Base-by-base conservation (phyloP, 352 stramenopile species). In the Globisporangium splendens region DNA sequence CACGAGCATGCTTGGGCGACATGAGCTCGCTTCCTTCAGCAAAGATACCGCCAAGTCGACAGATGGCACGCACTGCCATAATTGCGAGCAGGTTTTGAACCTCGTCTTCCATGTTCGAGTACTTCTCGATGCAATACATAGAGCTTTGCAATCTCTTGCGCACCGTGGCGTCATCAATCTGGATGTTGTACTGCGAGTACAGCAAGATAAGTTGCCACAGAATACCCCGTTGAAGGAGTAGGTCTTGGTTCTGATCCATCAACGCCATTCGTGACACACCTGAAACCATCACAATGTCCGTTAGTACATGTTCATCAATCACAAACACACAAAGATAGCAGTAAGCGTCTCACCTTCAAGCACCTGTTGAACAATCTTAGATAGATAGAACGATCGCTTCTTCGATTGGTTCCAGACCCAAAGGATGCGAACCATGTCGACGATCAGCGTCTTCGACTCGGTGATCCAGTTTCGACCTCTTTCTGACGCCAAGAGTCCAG, bases 31-130 rank as follows among this genome's bases (percentile, higher is more conserved):
- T 88, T 41, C 75, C 69, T 6, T 75, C 62, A 8, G 68, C 22
- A 65, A 89, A 87, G 46, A 87, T 62, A 2, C 85, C 85, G 47
- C 78, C 79, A 18, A 95, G 62, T 8, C 83, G 81, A 56, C 81
- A 91, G 2, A 95, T 54, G 10, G 78, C 73, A 20, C 78, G 72
- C 42, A 91, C 62, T 2, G 79, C 61, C 80, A 91, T 88, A 46
- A 93, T 82, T 17, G 77, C 81, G 7, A 93, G 58, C 21, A 88
- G n/a, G 61, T 95, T 95, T 18, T 88, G 69, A 21, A 83, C 54
- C 46, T 93, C 80, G 18, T 69, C 58, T 28, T 62, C 61, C 33
- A 92, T 68, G 8, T 53, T 54, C 28, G 70, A 61, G 38, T 79
- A 89, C 28, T 69, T 66, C 33, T 83, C 65, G 24, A 78, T 60